Percentiles rank a stretch among this genome's conserved stretches.
Conservation (phyloP, 1,284 basidiomycete genomes). For the Ceratobasidium papillatum region DNA sequence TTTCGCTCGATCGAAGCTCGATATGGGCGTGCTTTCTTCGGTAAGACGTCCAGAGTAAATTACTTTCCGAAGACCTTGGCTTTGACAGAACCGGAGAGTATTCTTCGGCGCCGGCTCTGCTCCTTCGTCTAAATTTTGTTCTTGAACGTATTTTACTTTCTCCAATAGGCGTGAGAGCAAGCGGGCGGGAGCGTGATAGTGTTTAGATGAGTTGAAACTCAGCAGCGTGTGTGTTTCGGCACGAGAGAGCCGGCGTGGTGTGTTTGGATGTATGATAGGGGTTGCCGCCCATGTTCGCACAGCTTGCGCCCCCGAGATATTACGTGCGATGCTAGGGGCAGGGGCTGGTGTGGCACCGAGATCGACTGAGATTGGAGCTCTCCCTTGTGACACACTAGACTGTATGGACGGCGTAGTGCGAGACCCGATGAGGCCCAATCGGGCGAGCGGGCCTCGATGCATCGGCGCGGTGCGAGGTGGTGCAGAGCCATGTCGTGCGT, state of each 20-base stretch:
- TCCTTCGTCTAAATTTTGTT: neutral
- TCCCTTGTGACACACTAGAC: neutral
- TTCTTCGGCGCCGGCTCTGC: neutral
- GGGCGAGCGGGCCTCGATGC: constrained; percentile 10
- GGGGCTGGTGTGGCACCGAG: constrained; percentile 3
- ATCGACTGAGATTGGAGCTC: constrained; percentile 15
- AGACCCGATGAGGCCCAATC: constrained; percentile 2
- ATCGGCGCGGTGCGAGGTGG: neutral
- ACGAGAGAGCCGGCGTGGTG: constrained; percentile 21
- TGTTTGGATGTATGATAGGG: constrained; percentile 4
- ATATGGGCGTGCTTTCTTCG: neutral
- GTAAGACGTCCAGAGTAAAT: neutral
- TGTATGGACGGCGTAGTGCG: neutral
- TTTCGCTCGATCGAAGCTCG: constrained; percentile 26
- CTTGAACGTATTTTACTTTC: neutral
- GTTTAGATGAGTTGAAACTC: constrained; percentile 20
- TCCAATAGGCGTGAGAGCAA: neutral
- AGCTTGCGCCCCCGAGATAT: neutral
- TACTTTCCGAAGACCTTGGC: neutral
- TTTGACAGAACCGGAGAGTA: neutral
- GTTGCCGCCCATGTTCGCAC: neutral
- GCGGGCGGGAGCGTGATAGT: neutral
- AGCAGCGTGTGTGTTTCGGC: constrained; percentile 6
- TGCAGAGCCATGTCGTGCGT: neutral
- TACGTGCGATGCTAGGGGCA: neutral